A percentile compares a stretch with the other conserved stretches of the same genome.
phyloP scores from a whole-genome alignment of 1,139 yeast genomes.

The Saccharomyces hybrid region DNA sequence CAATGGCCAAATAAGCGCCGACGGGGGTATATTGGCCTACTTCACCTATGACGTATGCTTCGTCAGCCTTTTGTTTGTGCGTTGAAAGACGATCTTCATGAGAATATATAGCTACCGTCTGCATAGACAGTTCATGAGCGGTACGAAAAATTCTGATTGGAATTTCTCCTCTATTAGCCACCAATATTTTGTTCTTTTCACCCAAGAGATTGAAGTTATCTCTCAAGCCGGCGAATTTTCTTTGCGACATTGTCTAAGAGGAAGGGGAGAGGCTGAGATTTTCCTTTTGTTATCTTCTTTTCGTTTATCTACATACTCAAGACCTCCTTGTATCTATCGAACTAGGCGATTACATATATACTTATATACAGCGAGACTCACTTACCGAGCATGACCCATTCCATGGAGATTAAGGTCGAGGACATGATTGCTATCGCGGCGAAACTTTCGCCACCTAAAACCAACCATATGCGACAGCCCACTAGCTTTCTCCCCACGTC shows the following conservation, averaged over 20 bases:
- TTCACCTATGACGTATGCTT: slow-evolving; percentile 82
- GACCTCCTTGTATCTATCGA: background rate
- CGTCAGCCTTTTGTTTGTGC: slow-evolving; percentile 90
- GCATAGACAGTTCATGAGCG: slow-evolving; percentile 95
- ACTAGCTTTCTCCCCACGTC: background rate
- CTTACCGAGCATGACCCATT: background rate
- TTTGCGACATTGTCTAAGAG: slow-evolving; percentile 2
- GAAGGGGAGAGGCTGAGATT: background rate
- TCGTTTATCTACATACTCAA: background rate
- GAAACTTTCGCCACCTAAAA: background rate
- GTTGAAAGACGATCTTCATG: slow-evolving; percentile 89
- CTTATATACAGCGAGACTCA: background rate
- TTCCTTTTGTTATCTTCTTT: background rate
- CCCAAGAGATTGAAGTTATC: slow-evolving; percentile 42
- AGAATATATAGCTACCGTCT: slow-evolving; percentile 92
- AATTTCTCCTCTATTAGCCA: slow-evolving; percentile 92
- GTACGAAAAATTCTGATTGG: slow-evolving; percentile 86
- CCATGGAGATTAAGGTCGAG: background rate
- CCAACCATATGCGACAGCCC: background rate
- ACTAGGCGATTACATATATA: background rate
- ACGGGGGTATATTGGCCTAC: slow-evolving; percentile 89
- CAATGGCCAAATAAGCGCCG: slow-evolving; percentile 89
- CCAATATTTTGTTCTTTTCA: slow-evolving; percentile 57
- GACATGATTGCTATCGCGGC: background rate
- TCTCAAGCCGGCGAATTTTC: slow-evolving; percentile 33